These are phyloP conservation scores for Cymbopogon citratus DNA, from an alignment of 176 grass and related monocot species.

Conservation along the genomic window DNA sequence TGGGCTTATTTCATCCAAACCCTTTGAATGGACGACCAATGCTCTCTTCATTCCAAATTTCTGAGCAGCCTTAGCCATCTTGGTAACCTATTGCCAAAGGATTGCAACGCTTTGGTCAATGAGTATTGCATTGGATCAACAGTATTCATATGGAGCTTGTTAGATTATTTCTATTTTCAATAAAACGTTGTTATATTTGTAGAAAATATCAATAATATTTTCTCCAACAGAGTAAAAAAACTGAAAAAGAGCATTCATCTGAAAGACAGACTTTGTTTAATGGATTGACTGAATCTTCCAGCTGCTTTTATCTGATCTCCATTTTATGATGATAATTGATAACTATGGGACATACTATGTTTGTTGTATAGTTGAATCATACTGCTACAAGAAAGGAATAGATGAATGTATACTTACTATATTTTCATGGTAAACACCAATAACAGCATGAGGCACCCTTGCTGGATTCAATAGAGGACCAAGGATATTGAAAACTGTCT, in stretches of 20 bases:
- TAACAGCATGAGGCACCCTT: constrained; percentile 80
- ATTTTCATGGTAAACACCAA: constrained; percentile 92
- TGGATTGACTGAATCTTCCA: not conserved
- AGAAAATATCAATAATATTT: not conserved
- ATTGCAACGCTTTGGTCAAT: not conserved
- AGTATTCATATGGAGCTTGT: not conserved
- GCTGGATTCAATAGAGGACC: constrained; percentile 95
- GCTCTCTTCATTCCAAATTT: constrained; percentile 91
- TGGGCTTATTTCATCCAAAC: constrained; percentile 97
- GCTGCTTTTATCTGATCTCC: not conserved
- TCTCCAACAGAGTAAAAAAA: not conserved
- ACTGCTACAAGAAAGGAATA: constrained; percentile 4
- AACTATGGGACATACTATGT: not conserved
- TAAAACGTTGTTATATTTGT: not conserved
- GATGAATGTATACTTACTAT: constrained; percentile 59
- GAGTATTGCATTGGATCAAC: not conserved
- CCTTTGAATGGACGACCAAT: constrained; percentile 93
- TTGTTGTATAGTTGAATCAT: not conserved
- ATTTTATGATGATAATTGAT: not conserved
- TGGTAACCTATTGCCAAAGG: constrained; percentile 52
- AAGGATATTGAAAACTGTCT: constrained; percentile 97
- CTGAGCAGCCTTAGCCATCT: constrained; percentile 93
- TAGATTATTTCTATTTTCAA: not conserved
- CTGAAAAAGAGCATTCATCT: not conserved
- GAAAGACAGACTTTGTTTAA: not conserved